Percentiles rank a stretch among this genome's conserved stretches.
phyloP scores from a whole-genome alignment of 768 basidiomycete species.

The Ramaria rubella region DNA sequence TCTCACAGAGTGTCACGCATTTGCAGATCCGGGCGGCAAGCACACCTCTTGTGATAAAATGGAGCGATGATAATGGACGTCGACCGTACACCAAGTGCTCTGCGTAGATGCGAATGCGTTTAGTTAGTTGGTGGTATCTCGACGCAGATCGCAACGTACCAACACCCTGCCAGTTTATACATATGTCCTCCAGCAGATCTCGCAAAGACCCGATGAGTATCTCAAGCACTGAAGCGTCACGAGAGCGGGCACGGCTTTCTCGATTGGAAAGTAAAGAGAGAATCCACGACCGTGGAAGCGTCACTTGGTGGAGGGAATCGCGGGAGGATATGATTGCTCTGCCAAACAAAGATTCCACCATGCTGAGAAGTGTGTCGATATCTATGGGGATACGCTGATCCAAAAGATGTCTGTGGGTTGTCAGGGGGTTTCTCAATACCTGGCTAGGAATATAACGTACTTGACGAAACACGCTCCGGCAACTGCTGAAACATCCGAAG shows the following conservation, averaged over 20 bases:
- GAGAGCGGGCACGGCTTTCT: background rate
- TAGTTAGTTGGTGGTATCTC: background rate
- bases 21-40: background rate
- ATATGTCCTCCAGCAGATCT: background rate
- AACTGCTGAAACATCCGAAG: background rate
- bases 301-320: conserved; percentile 25
- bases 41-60: background rate
- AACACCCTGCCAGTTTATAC: background rate
- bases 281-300: conserved; percentile 52
- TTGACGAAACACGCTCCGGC: background rate
- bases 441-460: background rate
- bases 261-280: background rate
- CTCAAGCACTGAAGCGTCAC: background rate
- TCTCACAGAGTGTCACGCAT: background rate
- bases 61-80: background rate
- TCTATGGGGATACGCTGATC: conserved; percentile 33
- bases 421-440: background rate
- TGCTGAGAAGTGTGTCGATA: conserved; percentile 42
- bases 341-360: conserved; percentile 43
- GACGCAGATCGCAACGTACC: background rate
- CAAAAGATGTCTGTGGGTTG: background rate
- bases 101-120: background rate
- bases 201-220: background rate
- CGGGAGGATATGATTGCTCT: conserved; percentile 33
- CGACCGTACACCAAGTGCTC: background rate